Evolutionary conservation across 768 basidiomycete species (phyloP), one percentile per base, ranked within the genome.

Genomic region (Pleurotus djamor): DNA sequence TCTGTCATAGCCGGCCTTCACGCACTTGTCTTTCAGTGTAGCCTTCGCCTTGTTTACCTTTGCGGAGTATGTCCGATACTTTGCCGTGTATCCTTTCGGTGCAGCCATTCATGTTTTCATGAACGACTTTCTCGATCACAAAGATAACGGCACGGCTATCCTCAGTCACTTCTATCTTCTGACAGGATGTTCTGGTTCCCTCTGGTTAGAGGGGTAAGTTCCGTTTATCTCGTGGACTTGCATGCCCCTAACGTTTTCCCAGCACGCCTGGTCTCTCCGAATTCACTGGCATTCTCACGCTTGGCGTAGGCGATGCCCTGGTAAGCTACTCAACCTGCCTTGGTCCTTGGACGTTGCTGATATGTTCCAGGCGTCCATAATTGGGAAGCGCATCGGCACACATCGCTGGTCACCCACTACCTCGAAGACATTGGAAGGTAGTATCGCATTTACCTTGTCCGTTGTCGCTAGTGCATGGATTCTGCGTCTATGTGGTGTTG

Each of bases 21-120:
- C 92, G 35, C 96, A 98, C 71, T 76, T 98, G 47, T 87, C 95
- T 7, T 97, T 99, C 76, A 96, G 92, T 66, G 89, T 86, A 16
- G 96, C 96, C 1, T 98, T 99, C 72, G 89, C 97, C 7, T 72
- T 94, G 63, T 98, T 99, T 77, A 92, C 88, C 21, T 98, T 99
- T 71, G 88, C 92, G 59, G 97, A 99, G 76, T 98, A 98, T 76
- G 85, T 98, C 63, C 92, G 97, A 60, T 99, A 98, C 74, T 99
- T 98, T 73, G 97, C 97, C 38, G 84, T 99, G 51, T 98, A 97
- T 75, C 97, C 97, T 3, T 92, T 98, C 66, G 94, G 95, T 12
- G 96, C 92, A 8, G 79, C 86, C 9, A 86, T 99, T 16, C 97
- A 99, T 74, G 76, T 98, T 58, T 99, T 99, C 73, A 87, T 99